Base-by-base conservation (phyloP, 768 basidiomycete genomes). In the Podaxis carcinomalis region DNA sequence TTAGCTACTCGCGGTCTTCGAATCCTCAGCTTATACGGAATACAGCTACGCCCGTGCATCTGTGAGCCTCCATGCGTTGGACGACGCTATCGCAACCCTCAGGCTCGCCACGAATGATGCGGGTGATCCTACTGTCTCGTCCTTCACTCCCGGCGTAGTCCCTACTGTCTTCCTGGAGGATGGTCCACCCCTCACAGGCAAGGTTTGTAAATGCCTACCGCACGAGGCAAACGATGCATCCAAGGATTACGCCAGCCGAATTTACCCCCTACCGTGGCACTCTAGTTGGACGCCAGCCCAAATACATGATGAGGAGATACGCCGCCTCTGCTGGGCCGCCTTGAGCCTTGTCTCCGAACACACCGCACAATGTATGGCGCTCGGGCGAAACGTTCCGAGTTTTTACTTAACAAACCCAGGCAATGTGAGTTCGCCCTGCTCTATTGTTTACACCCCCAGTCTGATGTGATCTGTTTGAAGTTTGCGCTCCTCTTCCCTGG, bases 301-400 rank as follows among this genome's bases (percentile, higher is more conserved):
- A 63, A 78, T 80, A 36, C 80, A 81, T 39, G 82, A 81, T 57
- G 91, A 93, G 68, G 87, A 90, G 66, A 84, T 84, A 59, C 81
- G 90, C n/a, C 75, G 91, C 25, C 76, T 92, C 16, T 89, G 87
- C 68, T 92, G 91, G 91, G 81, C 83, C 61, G 81, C 90, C 16
- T 79, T 93, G 42, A 80, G 81, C 61, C 79, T 92, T 27, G 80
- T 89, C 56, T 83, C 89, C 6, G 83, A 80, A 59, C 87, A 89
- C 67, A 84, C 86, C 14, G 82, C 85, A 21, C 84, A 87, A 66
- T 88, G 87, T 66, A 84, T 84, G 19, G 85, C 86, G 0, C 85
- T 88, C 70, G 80, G 84, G 57, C 78, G 79, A 52, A 79, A 83
- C 19, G 79, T 84, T 7, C 80, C 83, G 10, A 74, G 78, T 13